Base-by-base conservation (phyloP, 1,139 yeast species). In the Debaryomyces fabryi region DNA sequence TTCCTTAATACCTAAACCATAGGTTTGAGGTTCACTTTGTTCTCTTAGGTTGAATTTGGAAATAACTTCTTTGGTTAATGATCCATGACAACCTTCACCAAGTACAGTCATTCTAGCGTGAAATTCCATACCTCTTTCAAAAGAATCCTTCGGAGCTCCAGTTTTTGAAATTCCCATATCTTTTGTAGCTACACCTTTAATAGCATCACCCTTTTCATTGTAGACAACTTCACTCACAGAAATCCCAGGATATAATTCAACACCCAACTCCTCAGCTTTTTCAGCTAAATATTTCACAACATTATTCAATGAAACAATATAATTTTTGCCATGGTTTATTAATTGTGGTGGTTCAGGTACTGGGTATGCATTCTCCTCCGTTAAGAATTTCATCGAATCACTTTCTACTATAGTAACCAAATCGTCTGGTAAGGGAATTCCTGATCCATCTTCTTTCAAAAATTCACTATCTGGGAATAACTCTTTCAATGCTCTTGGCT, bases 51-150 rank as follows among this genome's bases (percentile, higher is more conserved):
- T 76, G 66, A 71, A 93, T 58, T 85, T 82, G 48, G 79, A 70
- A 49, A 92, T 86, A 1, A 82, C 85, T 60, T 87, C 82, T 64
- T 93, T 92, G 9, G 93, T 76, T 48, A 93, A 73, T 1, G 97
- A 91, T 0, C 99, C 99, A 68, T 91, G 98, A 64, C 99, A 93
- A 20, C 99, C 99, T 69, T 93, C 99, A 2, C 96, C 96, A 46
- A 93, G 78, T 18, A 93, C 86, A 0, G 97, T 92, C 52, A 85
- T 74, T 59, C 92, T 80, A 2, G 98, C 90, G 58, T 86, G 95
- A 67, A 93, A 93, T 65, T 90, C 98, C 97, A 93, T 89, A 21
- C 99, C 99, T 54, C 96, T 79, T 69, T 93, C 97, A 66, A 90
- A 93, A 23, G 82, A 76, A 54, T 80, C 86, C 62, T 86, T 88